Percentiles rank a stretch among this genome's conserved stretches.
These are phyloP conservation scores for Gaertneriomyces sp. DNA, from an alignment of 192 early-diverging fungal species.

Conservation along the genomic window DNA sequence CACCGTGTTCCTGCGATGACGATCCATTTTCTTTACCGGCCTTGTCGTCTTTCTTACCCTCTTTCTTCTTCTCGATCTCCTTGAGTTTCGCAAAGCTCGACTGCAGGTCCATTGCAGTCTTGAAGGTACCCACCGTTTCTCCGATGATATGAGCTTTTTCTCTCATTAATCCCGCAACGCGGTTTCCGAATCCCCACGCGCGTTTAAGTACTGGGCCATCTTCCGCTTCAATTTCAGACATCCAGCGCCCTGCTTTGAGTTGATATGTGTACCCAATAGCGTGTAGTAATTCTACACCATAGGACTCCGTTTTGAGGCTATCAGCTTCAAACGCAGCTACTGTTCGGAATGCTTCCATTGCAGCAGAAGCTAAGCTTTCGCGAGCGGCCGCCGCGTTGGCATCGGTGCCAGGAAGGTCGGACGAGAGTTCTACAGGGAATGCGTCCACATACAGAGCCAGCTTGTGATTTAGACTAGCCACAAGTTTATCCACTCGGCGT, in stretches of 20 bases:
- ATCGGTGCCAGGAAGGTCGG: slow-evolving; percentile 26
- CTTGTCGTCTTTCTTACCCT: slow-evolving; percentile 37
- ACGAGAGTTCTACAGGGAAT: slow-evolving; percentile 33
- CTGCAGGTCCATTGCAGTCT: slow-evolving; percentile 91
- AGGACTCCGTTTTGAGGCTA: slow-evolving; percentile 81
- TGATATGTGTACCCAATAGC: slow-evolving; percentile 89
- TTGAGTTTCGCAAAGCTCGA: slow-evolving; percentile 84
- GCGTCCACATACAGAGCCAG: slow-evolving; percentile 75
- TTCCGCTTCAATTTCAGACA: slow-evolving; percentile 56
- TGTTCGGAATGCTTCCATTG: slow-evolving; percentile 64
- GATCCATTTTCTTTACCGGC: slow-evolving; percentile 6
- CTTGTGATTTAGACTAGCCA: slow-evolving; percentile 69
- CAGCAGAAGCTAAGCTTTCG: slow-evolving; percentile 46
- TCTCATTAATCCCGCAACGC: slow-evolving; percentile 49
- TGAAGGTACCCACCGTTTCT: slow-evolving; percentile 87
- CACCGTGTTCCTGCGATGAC: slow-evolving; percentile 16
- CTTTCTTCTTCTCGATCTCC: slow-evolving; percentile 81
- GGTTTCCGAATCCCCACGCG: slow-evolving; percentile 43
- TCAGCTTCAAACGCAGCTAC: slow-evolving; percentile 78
- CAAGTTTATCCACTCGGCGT: slow-evolving; percentile 69
- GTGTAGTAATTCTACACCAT: slow-evolving; percentile 90
- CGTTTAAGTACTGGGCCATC: slow-evolving; percentile 49
- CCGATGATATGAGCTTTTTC: slow-evolving; percentile 91
- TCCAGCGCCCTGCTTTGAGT: slow-evolving; percentile 82
- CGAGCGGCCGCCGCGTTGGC: slow-evolving; percentile 3